These are phyloP conservation scores for Acacia acuminata DNA, from an alignment of 306 rosid genomes.

Conservation along the genomic window DNA sequence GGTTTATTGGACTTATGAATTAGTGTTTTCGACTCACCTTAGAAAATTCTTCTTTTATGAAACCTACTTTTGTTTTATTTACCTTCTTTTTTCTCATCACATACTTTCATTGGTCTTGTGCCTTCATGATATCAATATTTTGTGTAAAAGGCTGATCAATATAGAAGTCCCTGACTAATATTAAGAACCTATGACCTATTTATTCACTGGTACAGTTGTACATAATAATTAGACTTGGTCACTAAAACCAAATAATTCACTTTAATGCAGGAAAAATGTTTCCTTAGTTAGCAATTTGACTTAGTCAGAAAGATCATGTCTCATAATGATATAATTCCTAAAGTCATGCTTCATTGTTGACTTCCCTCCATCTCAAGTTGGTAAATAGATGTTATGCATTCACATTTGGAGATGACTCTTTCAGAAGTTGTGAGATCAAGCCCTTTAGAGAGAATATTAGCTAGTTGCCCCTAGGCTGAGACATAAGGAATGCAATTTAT, in stretches of 20 bases:
- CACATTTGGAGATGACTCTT: not conserved
- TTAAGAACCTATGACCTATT: not conserved
- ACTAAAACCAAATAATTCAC: not conserved
- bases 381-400: no score
- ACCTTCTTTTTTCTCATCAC: not conserved
- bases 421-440: not conserved
- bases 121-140: not conserved
- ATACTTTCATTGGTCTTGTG: not conserved
- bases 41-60: not conserved
- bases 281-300: not conserved
- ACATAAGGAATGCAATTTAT: not conserved
- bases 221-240: not conserved
- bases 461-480: not conserved
- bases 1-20: slow-evolving; percentile 15
- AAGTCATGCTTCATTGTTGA: not conserved
- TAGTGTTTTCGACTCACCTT: not conserved
- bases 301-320: not conserved
- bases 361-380: not conserved
- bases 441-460: not conserved
- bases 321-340: not conserved
- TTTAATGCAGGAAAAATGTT: not conserved
- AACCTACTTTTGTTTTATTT: not conserved
- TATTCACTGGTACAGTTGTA: not conserved
- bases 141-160: not conserved
- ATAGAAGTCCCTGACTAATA: not conserved